These are phyloP conservation scores for Lepidium aucheri DNA, from an alignment of 345 rosid species.

Conservation along the genomic window DNA sequence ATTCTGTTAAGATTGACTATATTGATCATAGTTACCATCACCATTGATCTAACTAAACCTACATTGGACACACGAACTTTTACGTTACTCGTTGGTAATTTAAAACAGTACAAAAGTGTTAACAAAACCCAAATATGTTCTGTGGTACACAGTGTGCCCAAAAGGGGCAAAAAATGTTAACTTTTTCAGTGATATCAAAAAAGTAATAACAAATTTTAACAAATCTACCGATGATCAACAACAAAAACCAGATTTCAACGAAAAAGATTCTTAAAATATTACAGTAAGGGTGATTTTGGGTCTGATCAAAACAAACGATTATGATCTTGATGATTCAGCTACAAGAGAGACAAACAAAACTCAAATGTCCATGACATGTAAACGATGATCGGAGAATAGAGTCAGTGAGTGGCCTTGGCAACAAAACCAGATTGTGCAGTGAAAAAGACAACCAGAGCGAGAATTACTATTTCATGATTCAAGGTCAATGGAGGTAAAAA, in stretches of 20 bases:
- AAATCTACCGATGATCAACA: neutral
- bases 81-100: neutral
- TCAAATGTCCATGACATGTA: neutral
- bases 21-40: neutral
- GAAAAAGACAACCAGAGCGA: neutral
- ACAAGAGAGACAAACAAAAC: neutral
- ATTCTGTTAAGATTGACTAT: neutral
- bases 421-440: slow-evolving; percentile 33
- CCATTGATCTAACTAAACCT: neutral
- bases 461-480: neutral
- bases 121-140: neutral
- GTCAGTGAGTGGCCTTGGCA: slow-evolving; percentile 25
- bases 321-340: neutral
- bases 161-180: neutral
- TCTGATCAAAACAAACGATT: neutral
- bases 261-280: too few relatives aligned
- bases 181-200: too few relatives aligned
- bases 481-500: neutral
- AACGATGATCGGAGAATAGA: slow-evolving; percentile 1
- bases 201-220: neutral
- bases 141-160: neutral
- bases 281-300: neutral
- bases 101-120: neutral
- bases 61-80: neutral
- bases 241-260: slow-evolving; percentile 7